Evolutionary conservation across 164 flowering plant species (phyloP), one percentile per base, ranked within the genome.

Genomic region (Piper betle): DNA sequence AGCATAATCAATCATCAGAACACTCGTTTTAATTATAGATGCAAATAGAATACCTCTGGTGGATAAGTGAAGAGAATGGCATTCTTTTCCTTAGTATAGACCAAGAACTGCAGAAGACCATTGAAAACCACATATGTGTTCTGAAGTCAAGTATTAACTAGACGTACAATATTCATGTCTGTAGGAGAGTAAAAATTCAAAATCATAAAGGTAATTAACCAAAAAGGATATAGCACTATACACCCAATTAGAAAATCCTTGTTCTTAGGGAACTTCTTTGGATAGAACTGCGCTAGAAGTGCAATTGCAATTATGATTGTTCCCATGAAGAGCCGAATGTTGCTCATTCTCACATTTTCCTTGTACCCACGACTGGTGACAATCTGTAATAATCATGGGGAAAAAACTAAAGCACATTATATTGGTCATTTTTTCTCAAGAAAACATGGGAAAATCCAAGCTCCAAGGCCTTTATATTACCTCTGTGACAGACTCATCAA

Each of bases 231-330:
- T 90, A 75, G 85, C 64, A 59, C 62, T 61, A 88, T 90, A 83
- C 97, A 90, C 0, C 78, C 91, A 55, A 90, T 80, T 70, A 93
- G 76, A 59, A 93, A 76, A 48, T 86, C 73, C 60, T 68, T 67
- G 66, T 93, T 93, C 73, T 85, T 87, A 0, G 99, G 97, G 73
- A 90, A 90, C 69, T 90, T 90, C 87, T 88, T 90, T 19, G 81
- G 80, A 76, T 93, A 85, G 71, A 93, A 93, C 67, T 90, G 97
- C 53, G 97, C 99, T 3, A 85, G 69, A 3, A 93, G 81, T 7
- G 97, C 97, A 57, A 90, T 80, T 52, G 70, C 65, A 2, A 93
- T 86, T 59, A 90, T 82, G 41, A 83, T 61, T 5, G 73, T 60
- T 57, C 97, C 99, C 68, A 90, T 19, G 20, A 85, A 62, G 79